These are phyloP conservation scores for Plectosphaerella sp. DNA, from an alignment of 2,329 filamentous ascomycete genomes.

Conservation along the genomic window DNA sequence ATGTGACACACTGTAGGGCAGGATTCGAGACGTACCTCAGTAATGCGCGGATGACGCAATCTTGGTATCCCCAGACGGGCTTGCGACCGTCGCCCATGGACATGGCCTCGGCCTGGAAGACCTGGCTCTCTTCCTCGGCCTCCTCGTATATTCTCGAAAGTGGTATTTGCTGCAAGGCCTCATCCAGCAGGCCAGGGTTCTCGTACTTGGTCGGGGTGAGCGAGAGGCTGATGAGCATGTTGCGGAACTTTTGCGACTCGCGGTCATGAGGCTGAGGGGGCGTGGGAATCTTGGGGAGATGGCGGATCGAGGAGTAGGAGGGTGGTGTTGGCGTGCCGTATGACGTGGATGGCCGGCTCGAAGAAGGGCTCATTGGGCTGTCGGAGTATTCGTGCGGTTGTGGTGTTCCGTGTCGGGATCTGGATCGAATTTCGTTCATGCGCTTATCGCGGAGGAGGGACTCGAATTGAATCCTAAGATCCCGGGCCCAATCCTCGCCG, in stretches of 20 bases:
- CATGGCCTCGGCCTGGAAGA: slow-evolving; percentile 80
- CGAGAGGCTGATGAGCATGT: slow-evolving; percentile 79
- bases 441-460: slow-evolving; percentile 81
- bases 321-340: slow-evolving; percentile 38
- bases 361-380: slow-evolving; percentile 16
- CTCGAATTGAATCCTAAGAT: slow-evolving; percentile 80
- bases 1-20: not conserved
- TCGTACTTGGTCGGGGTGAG: slow-evolving; percentile 91
- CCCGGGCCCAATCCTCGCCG: slow-evolving; percentile 72
- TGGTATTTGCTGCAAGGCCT: slow-evolving; percentile 81
- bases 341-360: slow-evolving; percentile 42
- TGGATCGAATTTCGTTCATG: slow-evolving; percentile 67
- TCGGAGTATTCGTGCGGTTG: slow-evolving; percentile 45
- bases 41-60: slow-evolving; percentile 87
- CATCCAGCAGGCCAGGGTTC: slow-evolving; percentile 90
- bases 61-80: slow-evolving; percentile 94
- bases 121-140: slow-evolving; percentile 88
- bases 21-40: slow-evolving; percentile 49
- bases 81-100: slow-evolving; percentile 77
- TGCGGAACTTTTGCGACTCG: slow-evolving; percentile 70
- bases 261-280: slow-evolving; percentile 63
- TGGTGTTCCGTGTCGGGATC: slow-evolving; percentile 50
- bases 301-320: slow-evolving; percentile 43
- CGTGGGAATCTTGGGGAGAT: slow-evolving; percentile 59
- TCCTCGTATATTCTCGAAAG: slow-evolving; percentile 89